Evolutionary conservation across 1,284 basidiomycete genomes (phyloP).

Genomic region (Ustilago esculenta): DNA sequence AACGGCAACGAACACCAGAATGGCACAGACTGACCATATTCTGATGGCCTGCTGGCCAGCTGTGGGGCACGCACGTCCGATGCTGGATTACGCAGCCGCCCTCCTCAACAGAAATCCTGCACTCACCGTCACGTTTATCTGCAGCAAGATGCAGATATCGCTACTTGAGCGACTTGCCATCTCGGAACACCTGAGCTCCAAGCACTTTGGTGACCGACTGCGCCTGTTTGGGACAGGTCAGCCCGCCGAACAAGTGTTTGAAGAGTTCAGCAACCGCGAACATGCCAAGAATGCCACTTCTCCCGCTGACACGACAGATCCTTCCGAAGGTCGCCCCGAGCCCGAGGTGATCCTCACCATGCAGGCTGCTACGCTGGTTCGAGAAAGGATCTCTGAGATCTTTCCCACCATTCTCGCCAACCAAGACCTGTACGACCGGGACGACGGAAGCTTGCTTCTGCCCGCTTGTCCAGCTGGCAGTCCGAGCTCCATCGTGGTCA

Average conservation of each 20-base stretch:
- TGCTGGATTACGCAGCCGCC: conserved; percentile 6
- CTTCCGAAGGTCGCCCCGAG: conserved; percentile 2
- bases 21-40: not conserved
- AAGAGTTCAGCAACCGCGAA: conserved; percentile 2
- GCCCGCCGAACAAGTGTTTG: not conserved
- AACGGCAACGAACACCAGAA: too few relatives aligned
- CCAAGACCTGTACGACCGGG: not conserved
- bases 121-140: conserved; percentile 6
- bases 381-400: not conserved
- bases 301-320: not conserved
- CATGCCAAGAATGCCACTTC: not conserved
- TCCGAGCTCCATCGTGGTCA: conserved; percentile 3
- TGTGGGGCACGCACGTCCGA: conserved; percentile 7
- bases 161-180: not conserved
- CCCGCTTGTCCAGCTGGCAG: not conserved
- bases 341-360: conserved; percentile 15
- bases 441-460: conserved; percentile 1
- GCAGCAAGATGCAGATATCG: conserved; percentile 3
- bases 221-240: not conserved
- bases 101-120: not conserved
- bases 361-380: conserved; percentile 4
- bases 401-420: conserved; percentile 4
- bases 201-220: not conserved
- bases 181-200: not conserved
- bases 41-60: conserved; percentile 12